Percentiles rank a stretch among this genome's conserved stretches.
phyloP scores from a whole-genome alignment of 306 rosid species.

The Rubus parviflorus region DNA sequence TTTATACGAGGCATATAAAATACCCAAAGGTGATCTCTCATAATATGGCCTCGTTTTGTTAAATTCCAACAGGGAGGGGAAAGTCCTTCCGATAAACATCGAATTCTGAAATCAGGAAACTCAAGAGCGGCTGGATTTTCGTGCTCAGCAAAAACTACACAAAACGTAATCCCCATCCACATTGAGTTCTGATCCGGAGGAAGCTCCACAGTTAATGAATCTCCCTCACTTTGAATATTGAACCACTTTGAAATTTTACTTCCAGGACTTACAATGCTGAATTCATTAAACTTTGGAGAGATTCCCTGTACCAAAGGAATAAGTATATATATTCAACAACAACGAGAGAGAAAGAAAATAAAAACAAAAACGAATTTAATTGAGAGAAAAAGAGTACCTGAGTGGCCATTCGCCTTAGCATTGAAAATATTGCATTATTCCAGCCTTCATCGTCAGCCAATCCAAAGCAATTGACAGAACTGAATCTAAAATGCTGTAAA shows the following conservation, averaged over 20 bases:
- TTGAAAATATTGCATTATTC: neutral
- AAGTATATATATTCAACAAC: neutral
- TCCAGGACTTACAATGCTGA: neutral
- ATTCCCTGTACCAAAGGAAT: neutral
- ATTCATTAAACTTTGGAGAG: neutral
- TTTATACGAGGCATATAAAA: neutral
- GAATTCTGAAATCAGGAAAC: neutral
- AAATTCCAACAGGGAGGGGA: neutral
- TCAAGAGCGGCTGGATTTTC: neutral
- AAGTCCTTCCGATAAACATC: neutral
- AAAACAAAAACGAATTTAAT: too few species aligned
- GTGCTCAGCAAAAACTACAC: neutral
- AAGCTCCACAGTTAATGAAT: conserved; percentile 7
- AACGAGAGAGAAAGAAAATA: neutral
- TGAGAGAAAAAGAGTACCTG: neutral
- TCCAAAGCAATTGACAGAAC: neutral
- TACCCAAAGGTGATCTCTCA: neutral
- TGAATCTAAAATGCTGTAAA: neutral
- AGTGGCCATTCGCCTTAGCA: neutral
- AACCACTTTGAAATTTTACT: conserved; percentile 22
- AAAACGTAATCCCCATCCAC: conserved; percentile 13
- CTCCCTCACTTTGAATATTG: neutral
- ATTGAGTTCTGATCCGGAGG: neutral
- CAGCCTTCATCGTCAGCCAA: neutral
- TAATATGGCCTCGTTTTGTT: neutral